Evolutionary conservation across 1,139 yeast genomes (phyloP).

Genomic region (Blastobotrys malaysiensis): DNA sequence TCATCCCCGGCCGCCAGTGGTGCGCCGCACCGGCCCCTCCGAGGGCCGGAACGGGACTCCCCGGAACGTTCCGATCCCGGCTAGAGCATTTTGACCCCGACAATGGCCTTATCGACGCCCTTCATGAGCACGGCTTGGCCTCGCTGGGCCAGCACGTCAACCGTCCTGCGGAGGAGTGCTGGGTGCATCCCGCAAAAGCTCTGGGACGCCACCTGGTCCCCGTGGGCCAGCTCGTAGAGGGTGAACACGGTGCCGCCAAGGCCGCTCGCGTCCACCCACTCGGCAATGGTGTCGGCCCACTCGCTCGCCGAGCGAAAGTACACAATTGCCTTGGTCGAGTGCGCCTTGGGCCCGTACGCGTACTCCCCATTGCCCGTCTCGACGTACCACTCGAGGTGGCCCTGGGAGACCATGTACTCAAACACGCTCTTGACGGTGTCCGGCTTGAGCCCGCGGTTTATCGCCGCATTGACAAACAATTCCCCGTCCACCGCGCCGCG

Average conservation of each 20-base stretch:
- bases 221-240: constrained; percentile 65
- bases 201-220: constrained; percentile 54
- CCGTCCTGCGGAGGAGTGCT: constrained; percentile 47
- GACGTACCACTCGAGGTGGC: constrained; percentile 46
- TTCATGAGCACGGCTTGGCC: constrained; percentile 40
- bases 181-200: constrained; percentile 63
- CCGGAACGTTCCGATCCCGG: no score
- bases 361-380: constrained; percentile 11
- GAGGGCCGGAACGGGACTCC: no score
- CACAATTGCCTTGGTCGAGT: constrained; percentile 42
- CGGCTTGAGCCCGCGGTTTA: constrained; percentile 50
- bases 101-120: constrained; percentile 31
- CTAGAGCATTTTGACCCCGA: constrained; percentile 31
- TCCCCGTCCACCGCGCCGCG: constrained; percentile 15
- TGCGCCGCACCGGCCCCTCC: no score
- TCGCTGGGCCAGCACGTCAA: constrained; percentile 56
- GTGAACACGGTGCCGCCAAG: constrained; percentile 77
- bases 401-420: constrained; percentile 49
- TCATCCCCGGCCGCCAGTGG: no score
- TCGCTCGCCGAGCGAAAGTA: constrained; percentile 70
- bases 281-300: constrained; percentile 61
- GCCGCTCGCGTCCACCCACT: constrained; percentile 70
- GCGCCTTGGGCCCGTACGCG: constrained; percentile 4
- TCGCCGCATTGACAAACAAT: constrained; percentile 46
- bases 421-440: constrained; percentile 55